Conservation (phyloP, 352 stramenopile genomes). For the Phytophthora niederhauseri region DNA sequence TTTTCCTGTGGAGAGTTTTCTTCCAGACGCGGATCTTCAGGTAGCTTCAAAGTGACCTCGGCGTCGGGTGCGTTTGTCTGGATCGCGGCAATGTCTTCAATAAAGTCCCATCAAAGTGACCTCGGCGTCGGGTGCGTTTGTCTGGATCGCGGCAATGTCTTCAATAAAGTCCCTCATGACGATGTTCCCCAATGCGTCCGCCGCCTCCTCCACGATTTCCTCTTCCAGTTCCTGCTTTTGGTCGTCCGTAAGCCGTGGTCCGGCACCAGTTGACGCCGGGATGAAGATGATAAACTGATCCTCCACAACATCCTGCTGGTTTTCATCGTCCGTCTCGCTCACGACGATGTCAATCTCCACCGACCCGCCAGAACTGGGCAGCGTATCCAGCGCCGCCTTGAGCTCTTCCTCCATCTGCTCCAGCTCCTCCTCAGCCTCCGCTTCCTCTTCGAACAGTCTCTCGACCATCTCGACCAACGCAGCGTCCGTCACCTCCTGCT, state of each 20-base stretch:
- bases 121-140: neutral
- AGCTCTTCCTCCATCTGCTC: conserved; percentile 22
- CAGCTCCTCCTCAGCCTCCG: conserved; percentile 17
- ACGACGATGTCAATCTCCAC: conserved; percentile 28
- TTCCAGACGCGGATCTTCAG: conserved; percentile 11
- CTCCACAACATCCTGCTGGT: neutral
- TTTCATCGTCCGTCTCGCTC: conserved; percentile 12
- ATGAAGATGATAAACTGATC: conserved; percentile 13
- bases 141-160: neutral
- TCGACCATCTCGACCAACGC: conserved; percentile 10
- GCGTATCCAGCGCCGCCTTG: conserved; percentile 3
- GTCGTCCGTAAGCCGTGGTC: conserved; percentile 17
- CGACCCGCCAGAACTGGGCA: neutral
- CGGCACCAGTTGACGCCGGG: neutral
- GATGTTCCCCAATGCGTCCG: conserved; percentile 16
- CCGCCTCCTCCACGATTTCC: conserved; percentile 12
- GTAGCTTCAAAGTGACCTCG: neutral
- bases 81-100: neutral
- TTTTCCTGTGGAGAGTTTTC: conserved; percentile 12
- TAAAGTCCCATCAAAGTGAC: conserved; percentile 12
- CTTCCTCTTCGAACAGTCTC: conserved; percentile 28
- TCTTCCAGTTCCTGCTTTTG: conserved; percentile 23
- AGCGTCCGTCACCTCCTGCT: neutral
- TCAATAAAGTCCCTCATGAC: conserved; percentile 26
- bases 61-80: neutral